Base-by-base conservation (phyloP, 139 green algal genomes). In the Ulvella scutata region DNA sequence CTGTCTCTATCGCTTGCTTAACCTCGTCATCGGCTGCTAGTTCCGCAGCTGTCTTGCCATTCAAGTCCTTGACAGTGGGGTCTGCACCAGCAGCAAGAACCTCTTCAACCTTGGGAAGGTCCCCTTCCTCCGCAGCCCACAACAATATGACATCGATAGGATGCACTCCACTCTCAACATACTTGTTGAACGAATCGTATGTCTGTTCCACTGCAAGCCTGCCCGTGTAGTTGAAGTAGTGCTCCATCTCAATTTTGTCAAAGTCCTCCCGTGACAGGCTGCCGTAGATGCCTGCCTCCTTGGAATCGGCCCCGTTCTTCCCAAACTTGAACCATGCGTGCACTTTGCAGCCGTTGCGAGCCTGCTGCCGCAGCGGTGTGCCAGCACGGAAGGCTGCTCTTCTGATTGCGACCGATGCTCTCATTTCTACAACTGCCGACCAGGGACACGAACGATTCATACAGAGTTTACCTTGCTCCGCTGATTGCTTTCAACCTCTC, bases 211-310 rank as follows among this genome's bases (percentile, higher is more conserved):
- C 81, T 2, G 93, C 93, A 26, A 98, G 85, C 80, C 95, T 93
- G 60, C 93, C 93, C 86, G 95, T 98, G 85, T 98, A 98, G 84
- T 97, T 98, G 82, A 97, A 98, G 82, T 98, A 98, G 38, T 96
- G 79, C 77, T 95, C 88, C 10, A 97, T 89, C 35, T 97, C 92
- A 23, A 89, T 85, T 10, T 72, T 74, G 2, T 74, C 81, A 82
- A 89, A 96, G 37, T 93, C 88, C 1, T 90, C 85, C 3, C 87
- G 79, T 72, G 36, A 61, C 73, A 89, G 84, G 77, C 76, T 83
- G 43, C 77, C 82, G n/a, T 84, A 87, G 38, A 90, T 85, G 34
- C 83, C 83, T 1, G 78, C 83, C 33, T 82, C 76, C 51, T 80
- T 59, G 9, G 82, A 80, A 34, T 74, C 76, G 33, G 79, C 38